Base-by-base conservation (phyloP, 2,329 filamentous ascomycete species). In the Aspergillus latus region DNA sequence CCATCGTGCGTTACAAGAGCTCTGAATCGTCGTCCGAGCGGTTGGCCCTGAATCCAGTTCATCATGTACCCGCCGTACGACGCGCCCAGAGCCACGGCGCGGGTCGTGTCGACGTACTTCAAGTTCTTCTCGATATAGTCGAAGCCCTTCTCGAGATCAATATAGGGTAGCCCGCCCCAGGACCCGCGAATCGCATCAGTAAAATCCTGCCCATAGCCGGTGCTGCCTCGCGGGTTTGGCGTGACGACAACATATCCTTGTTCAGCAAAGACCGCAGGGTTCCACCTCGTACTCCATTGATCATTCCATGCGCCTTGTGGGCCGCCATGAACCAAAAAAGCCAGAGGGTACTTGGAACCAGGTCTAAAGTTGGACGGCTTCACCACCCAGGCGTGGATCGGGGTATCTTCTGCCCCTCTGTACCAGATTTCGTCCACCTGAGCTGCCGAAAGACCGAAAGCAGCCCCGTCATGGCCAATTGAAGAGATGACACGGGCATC, bases 21-120 rank as follows among this genome's bases (percentile, higher is more conserved):
- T 64, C 82, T 82, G 74, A 84, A 84, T 65, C 80, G 80, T 43
- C 78, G 78, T 9, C 78, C 81, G 1, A 85, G 70, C 0, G 77
- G 72, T 21, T 84, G 78, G 0, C 82, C 82, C 48, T 83, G 76
- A 21, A 85, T 78, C 80, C 81, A 85, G 63, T 83, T 82, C 62
- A 84, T 77, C 80, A 86, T 80, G 67, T 83, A 85, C 8, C 82
- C 83, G n/a, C 83, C 83, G 57, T 81, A 84, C 5, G 79, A 80
- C 5, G 74, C 79, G 0, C 83, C 83, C 1, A 80, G 71, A 0
- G 82, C 76, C 16, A 85, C 74, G 1, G 80, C 81, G 5, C 82
- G 80, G 7, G 70, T 68, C 10, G 76, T 78, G 63, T 86, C 83
- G 26, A 86, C 74, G 52, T 80, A 84, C 0, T 74, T 60, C 13